A percentile compares a stretch with the other conserved stretches of the same genome.
Conservation (phyloP, 2,329 filamentous ascomycete genomes). For the Fusarium brachygibbosum region DNA sequence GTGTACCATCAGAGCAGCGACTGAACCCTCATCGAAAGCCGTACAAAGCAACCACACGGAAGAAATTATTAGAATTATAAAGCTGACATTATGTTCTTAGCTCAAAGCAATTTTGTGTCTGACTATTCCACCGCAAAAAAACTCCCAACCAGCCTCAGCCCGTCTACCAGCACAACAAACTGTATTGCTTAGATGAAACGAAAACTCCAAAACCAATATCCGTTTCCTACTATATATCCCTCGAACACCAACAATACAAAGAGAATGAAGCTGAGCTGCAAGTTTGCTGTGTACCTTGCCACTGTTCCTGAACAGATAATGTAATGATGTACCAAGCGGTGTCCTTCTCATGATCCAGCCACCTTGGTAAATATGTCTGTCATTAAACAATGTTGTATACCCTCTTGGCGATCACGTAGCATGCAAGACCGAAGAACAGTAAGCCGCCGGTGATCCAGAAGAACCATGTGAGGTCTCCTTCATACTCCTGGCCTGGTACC, state of each 20-base stretch:
- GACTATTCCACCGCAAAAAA: not conserved
- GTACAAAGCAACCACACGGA: not conserved
- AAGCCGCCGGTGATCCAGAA: conserved; percentile 80
- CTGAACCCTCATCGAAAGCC: not conserved
- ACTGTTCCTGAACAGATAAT: not conserved
- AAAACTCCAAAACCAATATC: conserved; percentile 1
- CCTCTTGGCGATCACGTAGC: conserved; percentile 85
- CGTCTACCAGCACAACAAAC: conserved; percentile 20
- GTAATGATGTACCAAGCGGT: conserved; percentile 10
- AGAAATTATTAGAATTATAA: not conserved
- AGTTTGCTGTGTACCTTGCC: conserved; percentile 29
- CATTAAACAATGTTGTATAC: conserved; percentile 81
- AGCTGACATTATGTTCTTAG: not conserved
- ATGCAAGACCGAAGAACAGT: conserved; percentile 81
- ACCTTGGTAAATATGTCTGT: not conserved
- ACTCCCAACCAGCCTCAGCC: conserved; percentile 11
- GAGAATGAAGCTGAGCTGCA: conserved; percentile 6
- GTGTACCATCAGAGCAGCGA: not conserved
- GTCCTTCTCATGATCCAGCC: not conserved
- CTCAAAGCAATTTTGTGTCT: conserved; percentile 22
- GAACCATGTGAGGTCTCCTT: conserved; percentile 82
- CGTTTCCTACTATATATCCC: conserved; percentile 2
- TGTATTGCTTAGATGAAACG: conserved; percentile 19
- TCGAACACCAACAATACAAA: conserved; percentile 12
- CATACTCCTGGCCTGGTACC: conserved; percentile 90